These are phyloP conservation scores for Emergomyces africanus DNA, from an alignment of 2,329 filamentous ascomycete genomes.

Conservation along the genomic window DNA sequence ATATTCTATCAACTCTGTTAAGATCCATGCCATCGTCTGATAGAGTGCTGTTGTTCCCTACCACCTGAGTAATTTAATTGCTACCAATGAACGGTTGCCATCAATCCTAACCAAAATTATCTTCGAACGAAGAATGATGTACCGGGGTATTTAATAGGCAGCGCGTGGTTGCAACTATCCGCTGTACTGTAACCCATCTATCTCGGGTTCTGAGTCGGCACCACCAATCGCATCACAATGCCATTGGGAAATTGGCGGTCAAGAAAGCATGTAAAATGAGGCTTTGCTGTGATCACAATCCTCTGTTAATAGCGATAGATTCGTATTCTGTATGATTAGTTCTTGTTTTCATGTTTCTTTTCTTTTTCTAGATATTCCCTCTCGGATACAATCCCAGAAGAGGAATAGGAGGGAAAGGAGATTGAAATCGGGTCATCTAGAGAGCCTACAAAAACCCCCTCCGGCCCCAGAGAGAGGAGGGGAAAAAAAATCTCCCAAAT, in stretches of 20 bases:
- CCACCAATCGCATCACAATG: background rate
- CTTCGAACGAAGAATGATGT: background rate
- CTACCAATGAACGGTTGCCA: background rate
- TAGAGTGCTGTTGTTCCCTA: background rate
- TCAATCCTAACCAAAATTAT: background rate
- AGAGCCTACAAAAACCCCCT: background rate
- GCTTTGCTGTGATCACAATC: background rate
- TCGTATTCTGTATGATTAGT: background rate
- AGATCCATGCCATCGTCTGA: background rate
- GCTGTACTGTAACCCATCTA: background rate
- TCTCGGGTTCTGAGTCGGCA: background rate
- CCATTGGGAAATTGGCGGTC: background rate
- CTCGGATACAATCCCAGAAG: background rate
- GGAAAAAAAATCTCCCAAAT: background rate
- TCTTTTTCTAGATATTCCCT: background rate
- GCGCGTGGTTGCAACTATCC: background rate
- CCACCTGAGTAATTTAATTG: background rate
- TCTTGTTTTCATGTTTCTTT: no score
- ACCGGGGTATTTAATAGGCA: background rate
- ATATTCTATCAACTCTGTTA: background rate
- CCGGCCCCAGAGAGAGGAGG: background rate
- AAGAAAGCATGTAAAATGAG: background rate
- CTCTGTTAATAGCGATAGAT: background rate
- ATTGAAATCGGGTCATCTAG: background rate
- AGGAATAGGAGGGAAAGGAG: background rate